These are phyloP conservation scores for Podospora conica DNA, from an alignment of 495 filamentous ascomycete species.

Conservation along the genomic window DNA sequence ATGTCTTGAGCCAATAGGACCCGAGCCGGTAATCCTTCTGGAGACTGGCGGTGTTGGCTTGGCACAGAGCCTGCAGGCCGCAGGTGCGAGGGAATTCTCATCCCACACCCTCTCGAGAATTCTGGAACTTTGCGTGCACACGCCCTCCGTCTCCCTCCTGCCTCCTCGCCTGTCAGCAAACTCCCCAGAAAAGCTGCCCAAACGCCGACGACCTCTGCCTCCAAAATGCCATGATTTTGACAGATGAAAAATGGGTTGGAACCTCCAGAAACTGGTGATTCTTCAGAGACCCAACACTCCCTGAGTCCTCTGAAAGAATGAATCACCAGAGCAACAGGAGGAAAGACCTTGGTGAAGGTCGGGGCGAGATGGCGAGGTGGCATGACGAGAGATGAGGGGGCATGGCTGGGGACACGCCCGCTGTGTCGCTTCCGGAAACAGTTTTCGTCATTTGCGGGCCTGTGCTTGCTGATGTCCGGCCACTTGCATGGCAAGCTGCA, in stretches of 20 bases:
- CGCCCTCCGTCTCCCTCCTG: not conserved
- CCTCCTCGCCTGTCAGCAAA: not conserved
- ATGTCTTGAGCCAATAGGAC: not conserved
- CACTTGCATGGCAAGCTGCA: not conserved
- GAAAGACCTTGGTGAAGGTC: not conserved
- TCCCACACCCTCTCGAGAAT: not conserved
- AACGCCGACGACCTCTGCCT: not conserved
- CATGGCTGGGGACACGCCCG: constrained; percentile 9
- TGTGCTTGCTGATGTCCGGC: constrained; percentile 7
- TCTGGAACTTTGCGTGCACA: not conserved
- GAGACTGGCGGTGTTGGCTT: not conserved
- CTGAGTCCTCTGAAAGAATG: not conserved
- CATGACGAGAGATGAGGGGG: constrained; percentile 7
- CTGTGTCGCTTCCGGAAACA: not conserved
- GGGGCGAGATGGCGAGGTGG: constrained; percentile 7
- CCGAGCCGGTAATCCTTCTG: not conserved
- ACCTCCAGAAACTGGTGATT: not conserved
- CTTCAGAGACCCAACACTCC: not conserved
- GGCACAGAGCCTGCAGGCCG: not conserved
- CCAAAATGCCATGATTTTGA: not conserved
- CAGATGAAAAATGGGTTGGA: not conserved
- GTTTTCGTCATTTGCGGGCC: not conserved
- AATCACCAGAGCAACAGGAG: not conserved
- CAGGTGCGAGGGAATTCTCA: not conserved
- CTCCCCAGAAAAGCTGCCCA: not conserved